Base-by-base conservation (phyloP, 176 grass and related monocot genomes). In the Aegilops longissima region DNA sequence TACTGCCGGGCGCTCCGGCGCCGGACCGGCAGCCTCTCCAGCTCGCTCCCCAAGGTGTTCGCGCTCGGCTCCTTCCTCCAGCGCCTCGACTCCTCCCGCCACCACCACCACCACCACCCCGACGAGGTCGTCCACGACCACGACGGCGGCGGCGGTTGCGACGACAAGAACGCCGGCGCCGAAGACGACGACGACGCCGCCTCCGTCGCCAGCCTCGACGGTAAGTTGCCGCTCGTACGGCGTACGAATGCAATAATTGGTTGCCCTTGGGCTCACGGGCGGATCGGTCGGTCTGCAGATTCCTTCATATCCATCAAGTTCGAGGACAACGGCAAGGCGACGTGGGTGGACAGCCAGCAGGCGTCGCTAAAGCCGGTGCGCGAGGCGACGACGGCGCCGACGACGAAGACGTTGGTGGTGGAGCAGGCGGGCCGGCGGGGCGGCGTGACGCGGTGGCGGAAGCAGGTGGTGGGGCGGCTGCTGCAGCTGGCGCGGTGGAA, bases 251-350 rank as follows among this genome's bases (percentile, higher is more conserved):
- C 49, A 52, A 52, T 36, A 1, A 51, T 82, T 30, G 7, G 17
- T 58, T 56, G 16, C 44, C 34, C 10, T 61, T 0, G 5, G n/a
- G 47, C 49, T 47, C 44, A 47, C 44, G 12, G 44, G 3, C 0
- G 9, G 64, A 12, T 44, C 4, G 18, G 2, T 1, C 14, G 80
- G 56, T 36, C 6, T 85, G 25, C 11, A 98, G 97, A 96, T 82
- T 99, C 97, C 2, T 99, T 94, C 89, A 99, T 96, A 77, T 96
- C 94, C 8, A 94, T 99, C 88, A 99, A 99, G 82, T 99, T 99
- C 51, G 97, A 99, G 94, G 92, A 94, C 82, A 93, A 99, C 66
- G 97, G 92, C 68, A 94, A 87, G 64, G 90, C 90, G 4, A 86
- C 86, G 23, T 94, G 92, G 96, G 25, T 31, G 44, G 92, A 91